Percentiles rank a stretch among this genome's conserved stretches.
phyloP scores from a whole-genome alignment of 345 rosid species.

The Populus euphratica region DNA sequence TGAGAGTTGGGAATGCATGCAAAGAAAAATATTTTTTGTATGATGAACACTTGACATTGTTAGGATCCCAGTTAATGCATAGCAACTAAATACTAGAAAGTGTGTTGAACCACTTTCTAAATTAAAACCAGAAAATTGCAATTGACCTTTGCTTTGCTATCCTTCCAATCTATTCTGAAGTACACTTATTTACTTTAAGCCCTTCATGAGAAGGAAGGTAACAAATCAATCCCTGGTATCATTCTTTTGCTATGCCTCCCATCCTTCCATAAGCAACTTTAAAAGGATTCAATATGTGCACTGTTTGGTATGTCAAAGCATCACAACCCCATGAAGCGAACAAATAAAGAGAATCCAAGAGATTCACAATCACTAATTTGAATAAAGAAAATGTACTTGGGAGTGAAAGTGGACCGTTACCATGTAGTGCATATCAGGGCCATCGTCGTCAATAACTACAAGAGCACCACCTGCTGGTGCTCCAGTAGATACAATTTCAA shows the following conservation, averaged over 20 bases:
- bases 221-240: neutral
- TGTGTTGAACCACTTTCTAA: neutral
- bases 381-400: neutral
- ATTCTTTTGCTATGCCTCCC: neutral
- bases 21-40: neutral
- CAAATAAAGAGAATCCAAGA: constrained; percentile 1
- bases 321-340: neutral
- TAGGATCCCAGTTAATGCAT: neutral
- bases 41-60: neutral
- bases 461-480: constrained; percentile 88
- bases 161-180: neutral
- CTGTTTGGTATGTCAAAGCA: neutral
- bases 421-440: constrained; percentile 96
- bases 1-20: neutral
- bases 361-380: neutral
- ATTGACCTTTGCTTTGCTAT: neutral
- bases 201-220: neutral
- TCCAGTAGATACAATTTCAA: constrained; percentile 57
- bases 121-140: neutral
- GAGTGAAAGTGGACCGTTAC: constrained; percentile 29
- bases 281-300: neutral
- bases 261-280: neutral
- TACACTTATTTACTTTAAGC: neutral
- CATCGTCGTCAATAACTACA: constrained; percentile 80
- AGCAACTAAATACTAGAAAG: neutral